Evolutionary conservation across 202 grass and related monocot genomes (phyloP), one percentile per base, ranked within the genome.

Genomic region (Panicum hallii): DNA sequence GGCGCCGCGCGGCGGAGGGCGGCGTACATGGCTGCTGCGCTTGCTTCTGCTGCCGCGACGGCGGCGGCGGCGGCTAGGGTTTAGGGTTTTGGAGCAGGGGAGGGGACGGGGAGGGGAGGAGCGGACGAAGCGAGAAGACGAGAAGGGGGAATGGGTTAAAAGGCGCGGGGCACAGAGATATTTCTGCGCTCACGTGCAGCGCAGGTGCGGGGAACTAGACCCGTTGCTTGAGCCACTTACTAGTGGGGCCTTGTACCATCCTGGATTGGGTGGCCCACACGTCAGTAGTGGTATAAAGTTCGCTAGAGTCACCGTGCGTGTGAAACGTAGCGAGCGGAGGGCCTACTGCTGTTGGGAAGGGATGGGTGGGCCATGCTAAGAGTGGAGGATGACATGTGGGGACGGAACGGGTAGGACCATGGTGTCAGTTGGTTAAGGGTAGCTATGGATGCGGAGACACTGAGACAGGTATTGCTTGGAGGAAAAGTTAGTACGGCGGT

Each of bases 361-460:
- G 3, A 4, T 15, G 11, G 2, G 45, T 1, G 15, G 22, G 8
- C 0, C 4, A 4, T 1, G 4, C 17, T 1, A 7, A 6, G 1
- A 20, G 0, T 0, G 0, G 76, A 19, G 4, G 0, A 63, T 85
- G 87, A 77, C 82, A 55, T 32, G 82, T 85, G 82, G 87, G 82
- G 77, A 1, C 0, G 0, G 0, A 0, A 0, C 0, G 1, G 0
- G 45, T n/a, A 12, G 9, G 63, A 17, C 9, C 54, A 0, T 0
- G 0, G 0, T 77, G 78, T 82, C 87, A 82, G 71, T 64, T 6
- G 26, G 1, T 0, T 1, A 0, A 0, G 72, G 23, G 23, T 1
- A 0, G n/a, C 0, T 0, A 0, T 16, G 16, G 36, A 1, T 17
- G 5, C 1, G 20, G 5, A 9, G 9, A 0, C 16, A 1, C 1